A percentile compares a stretch with the other conserved stretches of the same genome.
Conservation (phyloP, 2,329 filamentous ascomycete genomes). For the Gnomoniopsis smithogilvyi region DNA sequence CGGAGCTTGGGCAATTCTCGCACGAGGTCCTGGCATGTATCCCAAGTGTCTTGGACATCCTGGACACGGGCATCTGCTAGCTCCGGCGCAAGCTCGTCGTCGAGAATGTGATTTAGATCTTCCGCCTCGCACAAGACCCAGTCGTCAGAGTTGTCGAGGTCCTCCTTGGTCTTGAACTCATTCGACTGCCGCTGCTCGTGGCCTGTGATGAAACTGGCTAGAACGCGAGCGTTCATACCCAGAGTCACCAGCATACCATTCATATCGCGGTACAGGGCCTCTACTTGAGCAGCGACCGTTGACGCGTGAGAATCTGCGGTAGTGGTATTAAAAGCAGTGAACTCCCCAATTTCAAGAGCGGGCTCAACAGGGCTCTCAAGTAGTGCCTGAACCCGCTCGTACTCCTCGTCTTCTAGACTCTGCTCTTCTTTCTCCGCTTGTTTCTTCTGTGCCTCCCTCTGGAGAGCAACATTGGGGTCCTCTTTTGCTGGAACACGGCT, state of each 20-base stretch:
- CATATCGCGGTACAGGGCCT: constrained; percentile 72
- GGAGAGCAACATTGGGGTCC: constrained; percentile 47
- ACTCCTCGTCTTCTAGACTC: constrained; percentile 63
- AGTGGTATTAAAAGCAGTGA: constrained; percentile 60
- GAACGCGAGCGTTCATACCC: constrained; percentile 73
- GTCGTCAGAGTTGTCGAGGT: constrained; percentile 65
- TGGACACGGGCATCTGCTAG: constrained; percentile 67
- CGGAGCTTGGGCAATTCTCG: constrained; percentile 70
- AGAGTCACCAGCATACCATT: constrained; percentile 94
- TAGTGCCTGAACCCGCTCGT: constrained; percentile 68
- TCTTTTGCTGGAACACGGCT: constrained; percentile 37
- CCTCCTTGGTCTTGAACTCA: constrained; percentile 56
- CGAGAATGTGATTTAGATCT: constrained; percentile 62
- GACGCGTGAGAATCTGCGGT: constrained; percentile 52
- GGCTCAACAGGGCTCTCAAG: constrained; percentile 58
- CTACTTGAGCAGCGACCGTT: constrained; percentile 56
- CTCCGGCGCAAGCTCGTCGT: constrained; percentile 58
- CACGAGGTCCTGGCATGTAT: constrained; percentile 63
- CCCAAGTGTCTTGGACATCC: constrained; percentile 65
- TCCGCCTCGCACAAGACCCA: constrained; percentile 77
- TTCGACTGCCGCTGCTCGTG: constrained; percentile 57
- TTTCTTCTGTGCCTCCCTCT: constrained; percentile 49
- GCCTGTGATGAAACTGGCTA: constrained; percentile 64
- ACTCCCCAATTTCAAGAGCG: constrained; percentile 62
- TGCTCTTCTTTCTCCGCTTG: constrained; percentile 56